Evolutionary conservation across 805 yeast genomes (phyloP).

Genomic region (Saitoella complicata): DNA sequence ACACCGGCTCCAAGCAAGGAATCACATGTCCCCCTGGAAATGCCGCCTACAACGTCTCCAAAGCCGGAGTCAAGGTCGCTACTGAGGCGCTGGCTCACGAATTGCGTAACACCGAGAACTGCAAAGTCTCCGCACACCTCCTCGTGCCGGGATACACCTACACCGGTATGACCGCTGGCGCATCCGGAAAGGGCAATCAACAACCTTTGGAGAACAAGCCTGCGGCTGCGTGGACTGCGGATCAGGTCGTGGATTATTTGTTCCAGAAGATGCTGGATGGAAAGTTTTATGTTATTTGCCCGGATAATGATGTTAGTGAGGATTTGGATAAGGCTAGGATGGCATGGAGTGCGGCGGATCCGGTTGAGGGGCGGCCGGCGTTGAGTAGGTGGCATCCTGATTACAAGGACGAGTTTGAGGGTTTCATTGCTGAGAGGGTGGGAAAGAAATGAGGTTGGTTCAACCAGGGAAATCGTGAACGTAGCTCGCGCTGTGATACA

Average conservation of each 20-base stretch:
- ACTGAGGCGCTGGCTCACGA: slow-evolving; percentile 17
- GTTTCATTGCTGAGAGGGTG: slow-evolving; percentile 7
- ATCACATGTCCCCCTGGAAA: slow-evolving; percentile 33
- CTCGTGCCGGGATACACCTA: slow-evolving; percentile 18
- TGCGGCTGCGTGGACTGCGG: slow-evolving; percentile 18
- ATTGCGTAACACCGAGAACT: slow-evolving; percentile 8
- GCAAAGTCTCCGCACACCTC: slow-evolving; percentile 12
- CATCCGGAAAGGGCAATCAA: slow-evolving; percentile 6
- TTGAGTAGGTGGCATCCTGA: slow-evolving; percentile 17
- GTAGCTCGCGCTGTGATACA: too few relatives aligned
- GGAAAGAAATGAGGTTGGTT: neutral
- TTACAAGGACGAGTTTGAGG: slow-evolving; percentile 9
- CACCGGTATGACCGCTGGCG: slow-evolving; percentile 14
- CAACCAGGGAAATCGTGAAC: neutral
- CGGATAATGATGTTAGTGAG: slow-evolving; percentile 16
- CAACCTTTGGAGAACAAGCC: slow-evolving; percentile 11
- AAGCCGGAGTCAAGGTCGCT: slow-evolving; percentile 36
- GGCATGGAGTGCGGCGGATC: slow-evolving; percentile 14
- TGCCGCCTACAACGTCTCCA: slow-evolving; percentile 40
- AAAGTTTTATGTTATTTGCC: slow-evolving; percentile 16
- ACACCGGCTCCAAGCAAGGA: slow-evolving; percentile 19
- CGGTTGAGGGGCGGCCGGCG: slow-evolving; percentile 13
- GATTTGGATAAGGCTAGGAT: slow-evolving; percentile 14
- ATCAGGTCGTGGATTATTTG: slow-evolving; percentile 15
- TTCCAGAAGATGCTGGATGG: slow-evolving; percentile 11